Percentiles rank a stretch among this genome's conserved stretches.
Evolutionary conservation across 1,284 basidiomycete genomes (phyloP).

Genomic region (Microbotryum intermedium): DNA sequence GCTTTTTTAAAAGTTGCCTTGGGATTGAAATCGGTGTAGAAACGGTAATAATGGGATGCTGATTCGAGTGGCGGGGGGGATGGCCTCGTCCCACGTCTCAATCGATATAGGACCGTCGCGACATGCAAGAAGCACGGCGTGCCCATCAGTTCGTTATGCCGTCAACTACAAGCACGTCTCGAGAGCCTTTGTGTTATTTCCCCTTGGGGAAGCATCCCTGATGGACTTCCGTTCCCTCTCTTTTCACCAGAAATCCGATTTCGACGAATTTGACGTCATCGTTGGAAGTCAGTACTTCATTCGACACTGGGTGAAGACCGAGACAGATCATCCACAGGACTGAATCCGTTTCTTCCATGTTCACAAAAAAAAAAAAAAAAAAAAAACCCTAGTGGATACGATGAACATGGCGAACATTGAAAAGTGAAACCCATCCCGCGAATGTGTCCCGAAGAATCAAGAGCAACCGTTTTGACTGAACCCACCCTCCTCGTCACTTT

Average conservation of each 20-base stretch:
- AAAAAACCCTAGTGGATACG: conserved; percentile 13
- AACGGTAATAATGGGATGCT: neutral
- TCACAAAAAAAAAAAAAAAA: too few relatives aligned
- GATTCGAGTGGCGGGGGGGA: neutral
- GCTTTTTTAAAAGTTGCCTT: too few relatives aligned
- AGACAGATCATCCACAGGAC: too few relatives aligned
- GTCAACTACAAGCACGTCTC: conserved; percentile 24
- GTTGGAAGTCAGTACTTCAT: conserved; percentile 20
- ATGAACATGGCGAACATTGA: conserved; percentile 30
- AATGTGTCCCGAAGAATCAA: too few relatives aligned
- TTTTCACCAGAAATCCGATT: conserved; percentile 27
- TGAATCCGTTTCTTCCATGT: too few relatives aligned
- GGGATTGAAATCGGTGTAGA: too few relatives aligned
- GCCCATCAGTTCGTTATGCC: conserved; percentile 23
- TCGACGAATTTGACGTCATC: conserved; percentile 30
- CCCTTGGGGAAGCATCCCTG: too few relatives aligned
- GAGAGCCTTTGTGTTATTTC: too few relatives aligned
- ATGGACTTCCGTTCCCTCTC: too few relatives aligned
- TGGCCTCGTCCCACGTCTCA: neutral
- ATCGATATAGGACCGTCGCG: conserved; percentile 7
- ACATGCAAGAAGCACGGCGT: conserved; percentile 27
- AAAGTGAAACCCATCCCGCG: conserved; percentile 4
- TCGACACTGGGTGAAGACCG: too few relatives aligned
- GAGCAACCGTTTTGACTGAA: too few relatives aligned
- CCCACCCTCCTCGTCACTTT: conserved; percentile 5